Conservation (phyloP, 2,329 filamentous ascomycete genomes). For the Blastomyces parvus region DNA sequence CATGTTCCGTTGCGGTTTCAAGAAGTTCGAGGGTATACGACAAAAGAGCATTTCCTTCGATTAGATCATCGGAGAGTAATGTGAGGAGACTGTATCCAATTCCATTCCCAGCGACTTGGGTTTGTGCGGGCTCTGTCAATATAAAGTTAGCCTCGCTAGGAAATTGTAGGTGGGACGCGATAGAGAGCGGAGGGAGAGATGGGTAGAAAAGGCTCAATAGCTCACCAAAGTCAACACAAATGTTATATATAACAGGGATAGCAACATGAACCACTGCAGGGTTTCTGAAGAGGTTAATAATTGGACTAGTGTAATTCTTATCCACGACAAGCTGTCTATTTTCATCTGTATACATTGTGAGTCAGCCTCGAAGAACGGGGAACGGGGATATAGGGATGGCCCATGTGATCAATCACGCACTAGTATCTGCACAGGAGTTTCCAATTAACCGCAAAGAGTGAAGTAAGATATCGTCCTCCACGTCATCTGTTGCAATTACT, state of each 20-base stretch:
- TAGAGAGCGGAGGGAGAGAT: not conserved
- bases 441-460: slow-evolving; percentile 36
- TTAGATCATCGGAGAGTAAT: slow-evolving; percentile 25
- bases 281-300: slow-evolving; percentile 29
- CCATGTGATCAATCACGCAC: slow-evolving; percentile 17
- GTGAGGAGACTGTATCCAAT: slow-evolving; percentile 31
- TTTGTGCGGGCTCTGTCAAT: slow-evolving; percentile 31
- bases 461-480: slow-evolving; percentile 27
- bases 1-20: slow-evolving; percentile 32
- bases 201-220: not conserved
- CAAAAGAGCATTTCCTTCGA: slow-evolving; percentile 28
- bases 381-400: not conserved
- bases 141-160: not conserved
- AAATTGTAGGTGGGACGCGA: not conserved
- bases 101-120: slow-evolving; percentile 29
- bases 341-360: slow-evolving; percentile 28
- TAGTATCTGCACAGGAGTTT: slow-evolving; percentile 39
- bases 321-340: slow-evolving; percentile 34
- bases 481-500: slow-evolving; percentile 25
- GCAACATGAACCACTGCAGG: slow-evolving; percentile 31
- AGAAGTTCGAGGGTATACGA: slow-evolving; percentile 34
- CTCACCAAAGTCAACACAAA: slow-evolving; percentile 38
- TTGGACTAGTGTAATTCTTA: slow-evolving; percentile 30
- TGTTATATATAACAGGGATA: slow-evolving; percentile 39
- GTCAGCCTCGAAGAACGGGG: not conserved